Conservation (phyloP, 1,284 basidiomycete species). For the Ustilago loliicola region DNA sequence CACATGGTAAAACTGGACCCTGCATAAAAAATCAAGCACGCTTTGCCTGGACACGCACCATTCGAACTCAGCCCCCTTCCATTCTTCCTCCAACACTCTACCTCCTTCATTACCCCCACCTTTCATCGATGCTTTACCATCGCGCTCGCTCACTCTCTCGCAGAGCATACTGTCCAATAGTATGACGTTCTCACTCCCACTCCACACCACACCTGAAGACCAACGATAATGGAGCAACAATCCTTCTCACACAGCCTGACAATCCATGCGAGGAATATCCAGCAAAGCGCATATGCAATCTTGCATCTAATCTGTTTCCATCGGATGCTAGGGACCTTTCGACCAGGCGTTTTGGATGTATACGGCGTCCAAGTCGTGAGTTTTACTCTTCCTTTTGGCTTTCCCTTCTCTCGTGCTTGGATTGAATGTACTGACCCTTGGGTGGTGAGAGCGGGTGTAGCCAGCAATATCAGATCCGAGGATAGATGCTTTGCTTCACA, state of each 20-base stretch:
- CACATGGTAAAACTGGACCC: slow-evolving; percentile 15
- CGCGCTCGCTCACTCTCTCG: neutral
- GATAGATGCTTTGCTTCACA: slow-evolving; percentile 16
- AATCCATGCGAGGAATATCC: slow-evolving; percentile 14
- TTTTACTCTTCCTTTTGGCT: neutral
- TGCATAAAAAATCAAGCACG: slow-evolving; percentile 1
- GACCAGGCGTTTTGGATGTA: slow-evolving; percentile 21
- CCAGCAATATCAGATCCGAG: slow-evolving; percentile 29
- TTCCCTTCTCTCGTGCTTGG: neutral
- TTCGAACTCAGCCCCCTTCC: slow-evolving; percentile 3
- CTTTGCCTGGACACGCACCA: neutral
- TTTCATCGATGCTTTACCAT: neutral
- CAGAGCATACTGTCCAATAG: neutral
- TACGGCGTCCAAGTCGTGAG: slow-evolving; percentile 35
- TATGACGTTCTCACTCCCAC: neutral
- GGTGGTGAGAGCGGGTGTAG: neutral
- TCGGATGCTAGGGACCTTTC: slow-evolving; percentile 35
- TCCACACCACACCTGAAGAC: no score
- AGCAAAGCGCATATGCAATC: slow-evolving; percentile 16
- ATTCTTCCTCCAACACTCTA: slow-evolving; percentile 1
- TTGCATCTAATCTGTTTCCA: slow-evolving; percentile 49
- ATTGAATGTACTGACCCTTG: neutral
- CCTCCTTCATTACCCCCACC: neutral
- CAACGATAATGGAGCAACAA: slow-evolving; percentile 13
- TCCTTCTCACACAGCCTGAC: slow-evolving; percentile 11